Base-by-base conservation (phyloP, 2,329 filamentous ascomycete genomes). In the Scleromitrula shiraiana region DNA sequence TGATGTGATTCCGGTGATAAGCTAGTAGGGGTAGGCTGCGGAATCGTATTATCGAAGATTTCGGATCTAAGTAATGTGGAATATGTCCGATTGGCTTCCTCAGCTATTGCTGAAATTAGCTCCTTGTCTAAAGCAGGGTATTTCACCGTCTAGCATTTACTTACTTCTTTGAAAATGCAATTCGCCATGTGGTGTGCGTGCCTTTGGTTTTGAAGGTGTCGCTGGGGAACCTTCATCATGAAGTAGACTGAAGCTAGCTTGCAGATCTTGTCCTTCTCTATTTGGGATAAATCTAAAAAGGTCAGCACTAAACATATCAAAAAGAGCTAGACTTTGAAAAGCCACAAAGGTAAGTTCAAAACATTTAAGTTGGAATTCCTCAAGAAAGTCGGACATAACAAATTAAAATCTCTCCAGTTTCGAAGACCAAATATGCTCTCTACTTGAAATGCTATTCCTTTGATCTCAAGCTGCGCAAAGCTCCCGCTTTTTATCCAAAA, bases 61-160 rank as follows among this genome's bases (percentile, higher is more conserved):
- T 98, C 93, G 44, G 88, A 84, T 49, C 93, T 84, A 48, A 98
- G 73, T 6, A 98, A 72, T 17, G 82, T 85, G 23, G 89, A 94
- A 66, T 91, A 98, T 17, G 88, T 96, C 50, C 86, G 80, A 61
- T 98, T 96, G 40, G 93, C 93, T 75, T 97, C 89, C 69, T 96
- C 90, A 41, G 86, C 90, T 82, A 59, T n/a, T 15, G 15, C 17
- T 24, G 15, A 24, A 23, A 26, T 49, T 44, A 49, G 46, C 26
- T 42, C 20, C 6, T 2, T 12, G 14, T 33, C 10, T 14, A n/a
- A 33, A 4, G 5, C 12, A 29, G 15, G 19, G 17, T 14, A 26
- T 20, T n/a, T n/a, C n/a, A n/a, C n/a, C n/a, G 23, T 40, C 22
- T 26, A 35, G 9, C 27, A 35, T 27, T 8, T 27, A 66, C 82